These are phyloP conservation scores for Aureobasidium sp. DNA, from an alignment of 2,329 filamentous ascomycete genomes.

Conservation along the genomic window DNA sequence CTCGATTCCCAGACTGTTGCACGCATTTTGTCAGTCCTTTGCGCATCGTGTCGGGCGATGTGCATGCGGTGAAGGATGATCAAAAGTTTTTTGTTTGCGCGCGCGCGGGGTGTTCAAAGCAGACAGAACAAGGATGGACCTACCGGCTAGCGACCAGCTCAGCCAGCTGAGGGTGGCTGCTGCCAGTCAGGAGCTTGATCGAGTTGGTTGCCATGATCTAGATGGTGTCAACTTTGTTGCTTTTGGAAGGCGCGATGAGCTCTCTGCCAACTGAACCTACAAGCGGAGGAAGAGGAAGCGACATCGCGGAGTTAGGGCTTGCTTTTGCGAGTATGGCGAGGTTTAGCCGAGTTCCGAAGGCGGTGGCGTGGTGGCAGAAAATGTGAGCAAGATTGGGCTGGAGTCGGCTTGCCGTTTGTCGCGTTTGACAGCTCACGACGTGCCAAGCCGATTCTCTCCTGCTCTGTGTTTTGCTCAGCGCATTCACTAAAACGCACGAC, in stretches of 20 bases:
- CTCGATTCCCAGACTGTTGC: slow-evolving; percentile 62
- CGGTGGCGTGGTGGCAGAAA: not conserved
- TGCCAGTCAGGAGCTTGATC: slow-evolving; percentile 68
- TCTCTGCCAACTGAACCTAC: not conserved
- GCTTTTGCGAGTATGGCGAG: not conserved
- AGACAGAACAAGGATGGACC: slow-evolving; percentile 16
- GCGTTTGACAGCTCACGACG: not conserved
- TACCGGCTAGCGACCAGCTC: slow-evolving; percentile 63
- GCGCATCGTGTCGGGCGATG: not conserved
- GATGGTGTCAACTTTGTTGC: not conserved
- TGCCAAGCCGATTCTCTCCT: not conserved
- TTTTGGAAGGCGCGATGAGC: not conserved
- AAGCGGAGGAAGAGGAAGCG: not conserved
- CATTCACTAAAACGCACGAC: not conserved
- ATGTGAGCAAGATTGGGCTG: not conserved
- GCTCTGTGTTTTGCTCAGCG: not conserved
- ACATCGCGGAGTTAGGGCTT: not conserved
- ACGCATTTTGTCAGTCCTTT: slow-evolving; percentile 10
- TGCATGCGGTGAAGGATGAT: not conserved
- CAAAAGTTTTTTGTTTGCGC: slow-evolving; percentile 10
- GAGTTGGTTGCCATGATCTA: slow-evolving; percentile 61
- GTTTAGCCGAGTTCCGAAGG: not conserved
- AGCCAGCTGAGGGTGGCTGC: slow-evolving; percentile 66
- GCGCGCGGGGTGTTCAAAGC: not conserved
- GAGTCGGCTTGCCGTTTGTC: not conserved